Conservation (phyloP, 495 filamentous ascomycete species). For the Xylaria acuta region DNA sequence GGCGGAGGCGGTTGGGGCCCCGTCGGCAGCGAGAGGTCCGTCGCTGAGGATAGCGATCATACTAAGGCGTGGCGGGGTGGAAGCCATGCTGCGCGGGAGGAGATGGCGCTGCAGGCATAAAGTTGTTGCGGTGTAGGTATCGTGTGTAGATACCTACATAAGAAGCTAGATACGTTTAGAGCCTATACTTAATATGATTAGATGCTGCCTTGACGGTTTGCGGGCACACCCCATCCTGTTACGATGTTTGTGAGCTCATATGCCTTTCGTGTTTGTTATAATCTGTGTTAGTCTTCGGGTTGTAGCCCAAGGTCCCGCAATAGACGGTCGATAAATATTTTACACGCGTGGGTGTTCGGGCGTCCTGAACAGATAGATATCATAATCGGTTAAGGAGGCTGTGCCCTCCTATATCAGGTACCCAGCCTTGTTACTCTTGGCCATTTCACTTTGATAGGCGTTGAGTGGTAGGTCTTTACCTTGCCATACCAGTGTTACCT, state of each 20-base stretch:
- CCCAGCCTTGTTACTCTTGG: too few species aligned
- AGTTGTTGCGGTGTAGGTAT: neutral
- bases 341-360: too few species aligned
- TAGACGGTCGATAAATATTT: neutral
- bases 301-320: neutral
- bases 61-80: slow-evolving; percentile 66
- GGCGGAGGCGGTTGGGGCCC: slow-evolving; percentile 78
- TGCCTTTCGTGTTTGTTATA: neutral
- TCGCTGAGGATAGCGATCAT: slow-evolving; percentile 55
- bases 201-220: neutral
- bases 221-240: neutral
- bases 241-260: neutral
- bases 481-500: neutral
- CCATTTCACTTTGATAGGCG: neutral
- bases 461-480: too few species aligned
- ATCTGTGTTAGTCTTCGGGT: neutral
- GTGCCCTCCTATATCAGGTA: too few species aligned
- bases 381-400: too few species aligned
- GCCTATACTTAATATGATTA: neutral
- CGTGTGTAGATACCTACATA: neutral
- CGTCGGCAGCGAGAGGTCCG: slow-evolving; percentile 59
- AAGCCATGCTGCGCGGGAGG: slow-evolving; percentile 62
- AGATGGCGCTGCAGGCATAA: slow-evolving; percentile 56
- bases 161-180: neutral
- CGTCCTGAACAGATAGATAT: too few species aligned